phyloP scores from a whole-genome alignment of 2,329 filamentous ascomycete species.

The Penicillium sumatraense region DNA sequence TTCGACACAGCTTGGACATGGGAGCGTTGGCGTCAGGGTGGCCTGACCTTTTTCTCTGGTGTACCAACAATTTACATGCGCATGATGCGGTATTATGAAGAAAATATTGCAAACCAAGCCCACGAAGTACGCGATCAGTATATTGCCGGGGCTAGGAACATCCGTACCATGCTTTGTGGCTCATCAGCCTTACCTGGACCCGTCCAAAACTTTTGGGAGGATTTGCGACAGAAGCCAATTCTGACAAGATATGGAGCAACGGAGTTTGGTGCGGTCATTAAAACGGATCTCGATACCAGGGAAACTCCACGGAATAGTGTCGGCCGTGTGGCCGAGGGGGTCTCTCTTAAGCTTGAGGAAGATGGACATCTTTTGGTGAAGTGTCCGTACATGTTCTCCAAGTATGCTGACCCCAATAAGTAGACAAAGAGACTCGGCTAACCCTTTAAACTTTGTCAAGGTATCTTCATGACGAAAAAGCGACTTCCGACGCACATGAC shows the following conservation, averaged over 20 bases:
- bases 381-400: conserved; percentile 43
- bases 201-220: conserved; percentile 56
- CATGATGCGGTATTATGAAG: conserved; percentile 48
- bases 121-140: conserved; percentile 38
- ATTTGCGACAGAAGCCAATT: conserved; percentile 36
- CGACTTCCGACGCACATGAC: conserved; percentile 49
- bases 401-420: conserved; percentile 23
- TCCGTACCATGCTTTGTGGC: conserved; percentile 34
- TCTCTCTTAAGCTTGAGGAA: conserved; percentile 50
- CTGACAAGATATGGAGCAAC: conserved; percentile 51
- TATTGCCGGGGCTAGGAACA: conserved; percentile 40
- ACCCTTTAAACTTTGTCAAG: not conserved
- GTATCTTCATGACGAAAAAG: conserved; percentile 46
- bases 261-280: conserved; percentile 51
- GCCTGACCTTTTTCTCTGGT: conserved; percentile 51
- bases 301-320: conserved; percentile 27
- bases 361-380: conserved; percentile 54
- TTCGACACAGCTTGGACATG: conserved; percentile 50
- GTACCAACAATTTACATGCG: conserved; percentile 56
- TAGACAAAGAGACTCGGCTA: not conserved
- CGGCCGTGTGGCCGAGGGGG: conserved; percentile 43
- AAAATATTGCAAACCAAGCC: conserved; percentile 33
- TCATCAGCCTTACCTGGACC: conserved; percentile 56
- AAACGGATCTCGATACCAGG: conserved; percentile 40
- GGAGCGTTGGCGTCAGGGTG: conserved; percentile 48